A percentile compares a stretch with the other conserved stretches of the same genome.
phyloP scores from a whole-genome alignment of 1,139 yeast species.

The Saccharomyces hybrid region DNA sequence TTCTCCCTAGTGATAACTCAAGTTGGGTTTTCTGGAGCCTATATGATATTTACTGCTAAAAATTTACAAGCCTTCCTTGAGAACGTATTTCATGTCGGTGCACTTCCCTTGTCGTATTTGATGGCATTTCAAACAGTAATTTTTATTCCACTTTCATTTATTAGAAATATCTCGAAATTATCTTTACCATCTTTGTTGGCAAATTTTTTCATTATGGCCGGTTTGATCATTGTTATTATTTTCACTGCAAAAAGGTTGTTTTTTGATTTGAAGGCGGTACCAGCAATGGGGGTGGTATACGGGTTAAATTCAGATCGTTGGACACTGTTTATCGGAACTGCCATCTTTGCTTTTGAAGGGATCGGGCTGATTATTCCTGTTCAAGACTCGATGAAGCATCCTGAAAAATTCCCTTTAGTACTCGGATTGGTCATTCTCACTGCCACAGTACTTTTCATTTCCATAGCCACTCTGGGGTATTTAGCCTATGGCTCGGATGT shows the following conservation, averaged over 20 bases:
- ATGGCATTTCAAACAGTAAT: constrained; percentile 51
- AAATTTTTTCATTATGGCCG: constrained; percentile 56
- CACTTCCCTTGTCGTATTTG: constrained; percentile 34
- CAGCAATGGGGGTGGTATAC: constrained; percentile 32
- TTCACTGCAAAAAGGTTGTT: constrained; percentile 39
- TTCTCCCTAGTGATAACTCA: constrained; percentile 61
- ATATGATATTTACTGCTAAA: constrained; percentile 64
- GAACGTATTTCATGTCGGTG: constrained; percentile 38
- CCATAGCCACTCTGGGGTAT: constrained; percentile 62
- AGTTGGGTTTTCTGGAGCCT: constrained; percentile 71
- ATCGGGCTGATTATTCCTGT: constrained; percentile 72
- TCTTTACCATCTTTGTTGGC: constrained; percentile 62
- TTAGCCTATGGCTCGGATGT: constrained; percentile 60
- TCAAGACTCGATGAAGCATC: constrained; percentile 66
- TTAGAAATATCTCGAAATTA: constrained; percentile 63
- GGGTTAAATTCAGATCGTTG: constrained; percentile 54
- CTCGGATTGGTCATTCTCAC: constrained; percentile 50
- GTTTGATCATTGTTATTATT: constrained; percentile 54
- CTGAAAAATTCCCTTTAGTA: constrained; percentile 63
- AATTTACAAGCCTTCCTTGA: constrained; percentile 52
- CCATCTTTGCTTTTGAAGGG: constrained; percentile 76
- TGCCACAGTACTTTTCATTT: constrained; percentile 53
- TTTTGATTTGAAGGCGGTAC: constrained; percentile 21
- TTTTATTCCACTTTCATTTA: constrained; percentile 60
- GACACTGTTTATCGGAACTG: constrained; percentile 73